Evolutionary conservation across 148 eudicot genomes (phyloP).

Genomic region (Polygonum aviculare): DNA sequence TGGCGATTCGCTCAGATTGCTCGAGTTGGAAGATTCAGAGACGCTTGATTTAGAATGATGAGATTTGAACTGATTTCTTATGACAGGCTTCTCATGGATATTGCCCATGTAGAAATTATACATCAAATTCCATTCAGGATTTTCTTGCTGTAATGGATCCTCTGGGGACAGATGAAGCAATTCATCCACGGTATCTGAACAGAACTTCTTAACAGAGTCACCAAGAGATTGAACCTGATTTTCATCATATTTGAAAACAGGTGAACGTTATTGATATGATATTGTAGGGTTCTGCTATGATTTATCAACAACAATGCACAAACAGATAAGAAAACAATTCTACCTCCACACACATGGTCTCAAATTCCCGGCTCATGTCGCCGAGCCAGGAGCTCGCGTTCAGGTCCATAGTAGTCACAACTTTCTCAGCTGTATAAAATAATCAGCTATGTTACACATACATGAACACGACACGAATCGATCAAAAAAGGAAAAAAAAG

Average conservation of each 20-base stretch:
- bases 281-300: neutral
- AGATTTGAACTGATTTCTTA: neutral
- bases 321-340: slow-evolving; percentile 24
- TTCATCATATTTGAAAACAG: slow-evolving; percentile 42
- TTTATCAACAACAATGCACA: neutral
- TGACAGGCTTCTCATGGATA: slow-evolving; percentile 22
- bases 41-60: slow-evolving; percentile 11
- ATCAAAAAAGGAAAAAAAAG: neutral
- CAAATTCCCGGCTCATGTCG: slow-evolving; percentile 47
- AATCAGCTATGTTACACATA: neutral
- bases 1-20: slow-evolving; percentile 1
- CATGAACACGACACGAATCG: neutral
- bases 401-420: slow-evolving; percentile 36
- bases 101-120: slow-evolving; percentile 25
- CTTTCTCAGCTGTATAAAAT: neutral
- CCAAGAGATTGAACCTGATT: slow-evolving; percentile 63
- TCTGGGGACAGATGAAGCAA: slow-evolving; percentile 30
- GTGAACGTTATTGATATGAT: neutral
- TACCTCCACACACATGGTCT: slow-evolving; percentile 68
- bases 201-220: slow-evolving; percentile 65
- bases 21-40: neutral
- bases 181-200: slow-evolving; percentile 59
- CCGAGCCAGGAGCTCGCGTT: slow-evolving; percentile 55
- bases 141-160: slow-evolving; percentile 38
- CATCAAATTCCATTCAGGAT: slow-evolving; percentile 21